Conservation (phyloP, 2,329 filamentous ascomycete species). For the Chaetomium olivaceum region DNA sequence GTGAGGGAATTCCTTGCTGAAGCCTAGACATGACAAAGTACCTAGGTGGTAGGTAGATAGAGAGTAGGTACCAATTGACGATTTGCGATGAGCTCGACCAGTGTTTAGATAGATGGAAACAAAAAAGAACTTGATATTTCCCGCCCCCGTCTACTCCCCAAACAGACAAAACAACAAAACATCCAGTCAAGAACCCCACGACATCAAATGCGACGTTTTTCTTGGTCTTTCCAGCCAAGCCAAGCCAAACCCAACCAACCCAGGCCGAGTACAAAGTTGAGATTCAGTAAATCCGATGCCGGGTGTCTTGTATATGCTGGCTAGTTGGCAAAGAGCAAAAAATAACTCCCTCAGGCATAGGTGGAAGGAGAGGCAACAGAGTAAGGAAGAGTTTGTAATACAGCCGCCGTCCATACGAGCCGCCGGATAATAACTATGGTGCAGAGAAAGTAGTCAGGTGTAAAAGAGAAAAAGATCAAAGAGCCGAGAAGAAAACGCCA, state of each 20-base stretch:
- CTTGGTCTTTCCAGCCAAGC: constrained; percentile 10
- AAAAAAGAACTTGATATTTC: constrained; percentile 9
- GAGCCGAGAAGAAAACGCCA: constrained; percentile 7
- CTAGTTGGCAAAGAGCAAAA: background rate
- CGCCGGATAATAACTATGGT: constrained; percentile 22
- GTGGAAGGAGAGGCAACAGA: constrained; percentile 27
- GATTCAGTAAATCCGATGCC: background rate
- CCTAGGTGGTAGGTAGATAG: background rate
- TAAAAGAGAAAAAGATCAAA: constrained; percentile 12
- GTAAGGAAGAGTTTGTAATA: constrained; percentile 37
- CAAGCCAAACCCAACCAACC: background rate
- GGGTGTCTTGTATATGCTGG: background rate
- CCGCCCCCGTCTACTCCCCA: background rate
- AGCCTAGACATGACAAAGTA: background rate
- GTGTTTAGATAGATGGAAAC: background rate
- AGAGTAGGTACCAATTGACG: background rate
- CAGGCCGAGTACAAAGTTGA: background rate
- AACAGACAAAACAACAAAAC: constrained; percentile 3
- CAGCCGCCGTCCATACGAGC: constrained; percentile 26
- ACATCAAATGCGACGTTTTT: constrained; percentile 8
- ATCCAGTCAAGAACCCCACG: constrained; percentile 7
- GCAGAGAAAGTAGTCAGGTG: constrained; percentile 15
- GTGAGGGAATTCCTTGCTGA: background rate
- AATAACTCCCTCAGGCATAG: background rate
- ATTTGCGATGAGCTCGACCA: constrained; percentile 2